phyloP scores from a whole-genome alignment of 1,284 basidiomycete species.

The Cryptococcus hybrid region DNA sequence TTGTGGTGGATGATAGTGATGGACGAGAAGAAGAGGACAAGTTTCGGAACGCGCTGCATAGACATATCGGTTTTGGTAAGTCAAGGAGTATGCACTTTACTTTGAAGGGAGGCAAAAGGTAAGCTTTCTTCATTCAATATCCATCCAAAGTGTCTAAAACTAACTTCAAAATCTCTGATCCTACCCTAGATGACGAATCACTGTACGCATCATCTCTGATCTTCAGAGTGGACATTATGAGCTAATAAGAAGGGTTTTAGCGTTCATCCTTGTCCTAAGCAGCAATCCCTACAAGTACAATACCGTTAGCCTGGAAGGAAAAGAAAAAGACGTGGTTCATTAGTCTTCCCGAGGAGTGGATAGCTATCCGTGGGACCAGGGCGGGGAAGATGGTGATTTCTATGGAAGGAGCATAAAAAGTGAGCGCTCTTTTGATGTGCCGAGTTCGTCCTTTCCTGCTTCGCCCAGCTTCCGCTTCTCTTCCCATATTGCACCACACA shows the following conservation, averaged over 20 bases:
- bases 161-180: background rate
- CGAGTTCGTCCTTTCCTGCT: background rate
- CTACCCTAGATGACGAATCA: slow-evolving; percentile 25
- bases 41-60: slow-evolving; percentile 19
- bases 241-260: slow-evolving; percentile 7
- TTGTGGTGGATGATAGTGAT: slow-evolving; percentile 6
- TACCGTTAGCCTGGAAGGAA: slow-evolving; percentile 14
- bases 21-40: slow-evolving; percentile 30
- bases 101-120: slow-evolving; percentile 31
- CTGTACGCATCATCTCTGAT: slow-evolving; percentile 8
- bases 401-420: slow-evolving; percentile 39
- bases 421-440: slow-evolving; percentile 11
- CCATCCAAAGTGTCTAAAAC: background rate
- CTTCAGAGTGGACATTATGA: no score
- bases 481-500: background rate
- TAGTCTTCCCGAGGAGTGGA: slow-evolving; percentile 20
- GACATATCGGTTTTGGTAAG: slow-evolving; percentile 13
- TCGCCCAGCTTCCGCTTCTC: background rate
- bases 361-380: slow-evolving; percentile 31
- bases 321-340: slow-evolving; percentile 36
- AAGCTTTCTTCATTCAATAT: background rate
- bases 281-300: slow-evolving; percentile 7
- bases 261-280: slow-evolving; percentile 28
- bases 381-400: slow-evolving; percentile 33
- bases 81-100: slow-evolving; percentile 32